Conservation (phyloP, 805 yeast species). For the Pichia deserticola region DNA sequence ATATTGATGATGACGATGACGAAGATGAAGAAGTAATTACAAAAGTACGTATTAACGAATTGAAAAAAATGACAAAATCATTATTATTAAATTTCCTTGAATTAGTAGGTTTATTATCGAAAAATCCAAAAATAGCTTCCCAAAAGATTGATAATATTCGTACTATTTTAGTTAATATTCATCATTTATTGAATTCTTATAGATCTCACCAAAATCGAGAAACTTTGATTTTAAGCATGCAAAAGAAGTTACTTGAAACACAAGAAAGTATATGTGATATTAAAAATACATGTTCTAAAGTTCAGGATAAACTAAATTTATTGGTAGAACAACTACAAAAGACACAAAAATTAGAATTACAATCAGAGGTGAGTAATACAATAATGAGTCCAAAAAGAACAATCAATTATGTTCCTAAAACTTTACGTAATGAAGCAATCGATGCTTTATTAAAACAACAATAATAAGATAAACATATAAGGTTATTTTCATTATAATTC, state of each 20-base stretch:
- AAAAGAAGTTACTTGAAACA: constrained; percentile 45
- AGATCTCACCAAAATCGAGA: constrained; percentile 95
- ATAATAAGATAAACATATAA: neutral
- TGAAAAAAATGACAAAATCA: constrained; percentile 74
- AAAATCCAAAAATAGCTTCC: constrained; percentile 56
- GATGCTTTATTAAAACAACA: neutral
- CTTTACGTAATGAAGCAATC: neutral
- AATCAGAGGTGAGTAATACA: neutral
- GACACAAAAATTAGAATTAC: neutral
- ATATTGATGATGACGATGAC: neutral
- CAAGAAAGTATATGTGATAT: constrained; percentile 34
- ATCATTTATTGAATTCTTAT: constrained; percentile 85
- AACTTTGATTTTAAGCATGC: constrained; percentile 69
- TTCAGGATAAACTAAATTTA: constrained; percentile 31
- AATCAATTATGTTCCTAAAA: neutral
- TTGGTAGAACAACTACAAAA: constrained; percentile 4
- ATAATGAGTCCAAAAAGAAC: neutral
- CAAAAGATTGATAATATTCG: constrained; percentile 72
- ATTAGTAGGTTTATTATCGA: constrained; percentile 66
- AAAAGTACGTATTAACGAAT: constrained; percentile 56
- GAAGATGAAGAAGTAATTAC: constrained; percentile 30
- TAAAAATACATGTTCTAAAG: constrained; percentile 32
- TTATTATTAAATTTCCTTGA: constrained; percentile 75
- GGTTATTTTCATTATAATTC: too few species aligned
- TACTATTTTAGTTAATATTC: constrained; percentile 76